Base-by-base conservation (phyloP, 192 early-diverging fungal species). In the Spizellomyces punctatus region DNA sequence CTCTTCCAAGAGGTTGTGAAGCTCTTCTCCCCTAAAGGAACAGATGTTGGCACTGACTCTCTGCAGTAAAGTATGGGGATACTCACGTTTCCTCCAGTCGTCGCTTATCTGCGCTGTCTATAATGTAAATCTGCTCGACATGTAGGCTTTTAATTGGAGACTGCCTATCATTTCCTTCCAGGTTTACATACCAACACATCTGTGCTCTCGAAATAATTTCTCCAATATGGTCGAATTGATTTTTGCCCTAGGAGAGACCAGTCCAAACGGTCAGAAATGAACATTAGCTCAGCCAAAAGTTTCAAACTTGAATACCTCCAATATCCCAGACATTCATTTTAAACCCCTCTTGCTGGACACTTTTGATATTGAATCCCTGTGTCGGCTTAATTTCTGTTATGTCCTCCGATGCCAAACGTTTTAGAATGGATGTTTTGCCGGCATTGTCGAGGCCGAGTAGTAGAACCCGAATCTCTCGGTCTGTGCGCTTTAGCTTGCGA, bases 21-120 rank as follows among this genome's bases (percentile, higher is more conserved):
- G 77, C 76, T 99, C 96, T 65, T 76, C 63, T 12, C 82, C 84
- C 16, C 84, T 86, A 67, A 36, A 36, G 58, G 49, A 63, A 27
- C 52, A 47, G 14, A 0, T 44, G 45, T 58, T 6, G 54, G 19
- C n/a, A 17, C 16, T 36, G 16, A 79, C 55, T 10, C 59, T 17
- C 27, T 36, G 3, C 1, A 36, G 27, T 3, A 36, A 21, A 0
- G 0, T 7, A 5, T 16, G 49, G 12, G 0, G 19, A 27, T 21
- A 60, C 75, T 67, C 67, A 85, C 81, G 85, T 87, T 79, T 96
- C 94, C 17, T 89, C 86, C 57, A 99, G 80, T 46, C 98, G 78
- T 36, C 90, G 77, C 36, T 89, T 75, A 79, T 99, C 98, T 10
- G 93, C 91, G 58, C 92, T 92, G 71, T 99, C 98, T 14, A 99